Evolutionary conservation across 176 grass and related monocot genomes (phyloP).

Genomic region (Dactylis glomerata): DNA sequence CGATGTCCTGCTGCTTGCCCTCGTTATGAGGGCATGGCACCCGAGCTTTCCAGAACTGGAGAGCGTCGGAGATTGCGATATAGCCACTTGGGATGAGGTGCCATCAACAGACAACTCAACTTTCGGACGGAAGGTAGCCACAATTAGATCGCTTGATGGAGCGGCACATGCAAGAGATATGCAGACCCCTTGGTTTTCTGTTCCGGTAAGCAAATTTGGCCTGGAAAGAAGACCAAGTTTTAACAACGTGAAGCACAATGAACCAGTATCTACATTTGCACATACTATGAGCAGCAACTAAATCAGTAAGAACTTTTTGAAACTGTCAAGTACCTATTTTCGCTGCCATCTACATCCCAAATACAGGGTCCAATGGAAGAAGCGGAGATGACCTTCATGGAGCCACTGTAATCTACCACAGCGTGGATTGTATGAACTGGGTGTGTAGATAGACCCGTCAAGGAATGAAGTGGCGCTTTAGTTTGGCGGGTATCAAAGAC

Average conservation of each 20-base stretch:
- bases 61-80: slow-evolving; percentile 26
- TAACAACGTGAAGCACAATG: slow-evolving; percentile 15
- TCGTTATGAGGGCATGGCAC: slow-evolving; percentile 57
- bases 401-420: slow-evolving; percentile 37
- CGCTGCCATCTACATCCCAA: slow-evolving; percentile 52
- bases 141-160: slow-evolving; percentile 47
- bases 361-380: slow-evolving; percentile 76
- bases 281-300: neutral
- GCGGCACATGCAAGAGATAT: slow-evolving; percentile 65
- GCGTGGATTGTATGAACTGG: slow-evolving; percentile 77
- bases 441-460: slow-evolving; percentile 53
- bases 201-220: slow-evolving; percentile 50
- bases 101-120: slow-evolving; percentile 50
- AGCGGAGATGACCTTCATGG: slow-evolving; percentile 60
- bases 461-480: slow-evolving; percentile 47
- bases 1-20: slow-evolving; percentile 27
- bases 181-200: slow-evolving; percentile 60
- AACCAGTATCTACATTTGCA: neutral
- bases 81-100: slow-evolving; percentile 35
- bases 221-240: slow-evolving; percentile 35
- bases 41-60: slow-evolving; percentile 58
- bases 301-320: slow-evolving; percentile 2
- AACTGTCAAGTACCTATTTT: slow-evolving; percentile 35
- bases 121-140: slow-evolving; percentile 73
- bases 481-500: slow-evolving; percentile 92